Evolutionary conservation across 495 filamentous ascomycete species (phyloP).

Genomic region (Penicillium canariense): DNA sequence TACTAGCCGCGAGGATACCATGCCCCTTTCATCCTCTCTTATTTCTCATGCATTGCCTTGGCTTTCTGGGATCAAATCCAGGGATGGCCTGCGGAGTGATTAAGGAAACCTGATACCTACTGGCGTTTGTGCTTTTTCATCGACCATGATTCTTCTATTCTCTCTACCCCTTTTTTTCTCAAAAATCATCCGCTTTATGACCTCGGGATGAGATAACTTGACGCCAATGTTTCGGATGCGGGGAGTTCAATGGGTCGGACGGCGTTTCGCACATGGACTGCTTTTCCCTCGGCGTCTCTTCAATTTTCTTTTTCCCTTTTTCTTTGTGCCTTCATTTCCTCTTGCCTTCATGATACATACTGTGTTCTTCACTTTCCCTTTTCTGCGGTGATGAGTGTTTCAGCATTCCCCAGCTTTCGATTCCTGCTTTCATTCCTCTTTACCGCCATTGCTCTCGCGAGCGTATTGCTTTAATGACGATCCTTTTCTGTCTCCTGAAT

Average conservation of each 20-base stretch:
- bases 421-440: neutral
- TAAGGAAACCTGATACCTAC: slow-evolving; percentile 16
- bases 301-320: slow-evolving; percentile 15
- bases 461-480: slow-evolving; percentile 16
- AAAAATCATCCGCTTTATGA: slow-evolving; percentile 7
- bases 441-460: neutral
- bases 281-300: slow-evolving; percentile 21
- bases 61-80: slow-evolving; percentile 16
- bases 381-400: slow-evolving; percentile 10
- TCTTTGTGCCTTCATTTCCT: slow-evolving; percentile 14
- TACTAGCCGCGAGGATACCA: neutral
- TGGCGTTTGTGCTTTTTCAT: slow-evolving; percentile 23
- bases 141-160: slow-evolving; percentile 10
- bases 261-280: slow-evolving; percentile 21
- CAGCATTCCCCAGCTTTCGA: neutral
- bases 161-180: slow-evolving; percentile 14
- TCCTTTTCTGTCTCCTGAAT: slow-evolving; percentile 6
- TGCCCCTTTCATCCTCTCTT: slow-evolving; percentile 11
- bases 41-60: neutral
- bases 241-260: slow-evolving; percentile 19
- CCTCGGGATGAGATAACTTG: slow-evolving; percentile 28
- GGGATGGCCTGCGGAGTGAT: slow-evolving; percentile 18
- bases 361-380: slow-evolving; percentile 5
- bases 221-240: slow-evolving; percentile 25
- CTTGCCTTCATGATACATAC: slow-evolving; percentile 22